These are phyloP conservation scores for Polytrichum formosum DNA, from an alignment of 225 moss, liverwort and hornwort genomes.

Conservation along the genomic window DNA sequence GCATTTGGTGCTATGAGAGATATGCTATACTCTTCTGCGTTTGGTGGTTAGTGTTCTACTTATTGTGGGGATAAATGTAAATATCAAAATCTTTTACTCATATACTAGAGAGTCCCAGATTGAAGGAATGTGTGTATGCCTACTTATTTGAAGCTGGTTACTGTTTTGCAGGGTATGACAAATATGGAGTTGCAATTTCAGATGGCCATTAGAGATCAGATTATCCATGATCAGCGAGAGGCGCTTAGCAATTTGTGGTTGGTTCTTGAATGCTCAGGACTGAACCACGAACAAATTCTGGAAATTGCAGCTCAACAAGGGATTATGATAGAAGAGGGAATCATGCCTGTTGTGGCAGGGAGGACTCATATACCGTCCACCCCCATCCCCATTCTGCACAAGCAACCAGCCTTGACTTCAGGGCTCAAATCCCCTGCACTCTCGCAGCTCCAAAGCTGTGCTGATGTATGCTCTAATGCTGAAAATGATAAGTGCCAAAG, in stretches of 20 bases:
- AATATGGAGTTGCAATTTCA: conserved; percentile 91
- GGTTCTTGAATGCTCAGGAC: conserved; percentile 80
- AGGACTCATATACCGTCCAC: conserved; percentile 52
- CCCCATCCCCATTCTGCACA: conserved; percentile 53
- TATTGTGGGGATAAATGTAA: no score
- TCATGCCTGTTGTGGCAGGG: conserved; percentile 54
- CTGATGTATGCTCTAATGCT: conserved; percentile 30
- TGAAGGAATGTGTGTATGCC: no score
- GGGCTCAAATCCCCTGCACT: conserved; percentile 25
- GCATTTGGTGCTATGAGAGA: not conserved
- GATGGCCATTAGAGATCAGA: conserved; percentile 86
- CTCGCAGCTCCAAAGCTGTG: conserved; percentile 34
- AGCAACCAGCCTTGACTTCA: conserved; percentile 45
- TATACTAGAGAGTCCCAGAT: no score
- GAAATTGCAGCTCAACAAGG: conserved; percentile 85
- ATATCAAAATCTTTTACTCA: no score
- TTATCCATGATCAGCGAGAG: conserved; percentile 76
- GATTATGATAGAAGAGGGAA: conserved; percentile 74
- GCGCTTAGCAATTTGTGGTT: conserved; percentile 79
- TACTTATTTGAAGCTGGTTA: not conserved
- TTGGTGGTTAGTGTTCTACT: conserved; percentile 25
- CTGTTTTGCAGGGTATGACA: conserved; percentile 66
- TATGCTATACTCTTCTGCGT: not conserved
- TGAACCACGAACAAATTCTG: conserved; percentile 66
- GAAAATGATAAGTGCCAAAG: conserved; percentile 43